Conservation (phyloP, 192 early-diverging fungal species). For the Chytriomyces confervae region DNA sequence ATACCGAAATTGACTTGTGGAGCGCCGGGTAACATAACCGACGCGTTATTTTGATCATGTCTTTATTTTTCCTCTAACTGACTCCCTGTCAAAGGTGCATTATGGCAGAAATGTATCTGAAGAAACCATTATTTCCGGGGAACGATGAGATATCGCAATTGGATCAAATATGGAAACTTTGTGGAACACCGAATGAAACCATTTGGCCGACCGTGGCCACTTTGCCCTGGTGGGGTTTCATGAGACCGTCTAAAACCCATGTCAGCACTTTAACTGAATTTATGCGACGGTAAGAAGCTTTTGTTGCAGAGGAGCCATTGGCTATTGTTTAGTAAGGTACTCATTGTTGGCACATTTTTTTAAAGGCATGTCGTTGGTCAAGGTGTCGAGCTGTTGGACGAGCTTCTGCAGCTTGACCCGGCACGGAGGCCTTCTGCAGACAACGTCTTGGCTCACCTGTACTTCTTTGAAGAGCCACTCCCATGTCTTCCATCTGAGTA, state of each 20-base stretch:
- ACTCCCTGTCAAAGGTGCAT: slow-evolving; percentile 71
- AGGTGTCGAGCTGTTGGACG: slow-evolving; percentile 25
- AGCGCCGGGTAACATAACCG: slow-evolving; percentile 74
- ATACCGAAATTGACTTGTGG: slow-evolving; percentile 95
- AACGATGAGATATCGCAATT: slow-evolving; percentile 84
- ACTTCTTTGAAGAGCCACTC: slow-evolving; percentile 27
- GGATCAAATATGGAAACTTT: slow-evolving; percentile 84
- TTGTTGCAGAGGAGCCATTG: too few relatives aligned
- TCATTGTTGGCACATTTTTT: neutral
- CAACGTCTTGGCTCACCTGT: slow-evolving; percentile 22
- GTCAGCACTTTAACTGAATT: slow-evolving; percentile 6
- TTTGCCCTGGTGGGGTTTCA: slow-evolving; percentile 34
- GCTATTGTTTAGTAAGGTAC: neutral
- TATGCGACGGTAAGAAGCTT: slow-evolving; percentile 58
- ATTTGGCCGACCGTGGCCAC: slow-evolving; percentile 71
- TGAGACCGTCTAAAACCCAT: slow-evolving; percentile 15
- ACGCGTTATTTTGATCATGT: neutral
- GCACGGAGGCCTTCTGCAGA: slow-evolving; percentile 19
- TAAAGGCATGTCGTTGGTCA: slow-evolving; percentile 33
- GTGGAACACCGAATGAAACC: slow-evolving; percentile 84
- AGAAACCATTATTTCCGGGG: slow-evolving; percentile 84
- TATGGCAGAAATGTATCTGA: slow-evolving; percentile 91
- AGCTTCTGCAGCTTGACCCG: slow-evolving; percentile 33
- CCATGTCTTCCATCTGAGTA: slow-evolving; percentile 30
- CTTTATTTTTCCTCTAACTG: too few relatives aligned